These are phyloP conservation scores for Globisporangium lucens DNA, from an alignment of 352 stramenopile genomes.

Conservation along the genomic window DNA sequence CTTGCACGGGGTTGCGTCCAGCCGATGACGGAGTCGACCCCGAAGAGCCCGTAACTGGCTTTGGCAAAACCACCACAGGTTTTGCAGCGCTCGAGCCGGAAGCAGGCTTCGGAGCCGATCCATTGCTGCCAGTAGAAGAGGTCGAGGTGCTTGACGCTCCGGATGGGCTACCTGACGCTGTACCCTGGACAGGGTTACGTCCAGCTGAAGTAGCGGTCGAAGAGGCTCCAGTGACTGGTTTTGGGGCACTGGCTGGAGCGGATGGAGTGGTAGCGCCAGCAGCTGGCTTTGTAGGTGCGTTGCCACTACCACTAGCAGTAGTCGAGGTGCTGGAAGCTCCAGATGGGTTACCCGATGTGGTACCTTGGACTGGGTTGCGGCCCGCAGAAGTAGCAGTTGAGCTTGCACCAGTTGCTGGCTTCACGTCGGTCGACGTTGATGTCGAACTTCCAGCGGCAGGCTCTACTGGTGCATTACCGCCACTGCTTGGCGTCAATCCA, in stretches of 20 bases:
- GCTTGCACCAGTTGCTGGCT: background rate
- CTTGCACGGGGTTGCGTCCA: background rate
- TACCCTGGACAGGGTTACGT: background rate
- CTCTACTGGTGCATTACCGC: background rate
- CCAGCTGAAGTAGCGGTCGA: background rate
- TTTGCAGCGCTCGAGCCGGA: background rate
- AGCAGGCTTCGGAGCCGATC: background rate
- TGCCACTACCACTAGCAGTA: background rate
- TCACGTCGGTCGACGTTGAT: background rate
- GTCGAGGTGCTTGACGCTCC: background rate
- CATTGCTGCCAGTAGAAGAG: background rate
- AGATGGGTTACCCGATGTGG: background rate
- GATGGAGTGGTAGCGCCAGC: background rate
- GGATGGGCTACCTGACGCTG: background rate
- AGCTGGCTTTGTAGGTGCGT: background rate
- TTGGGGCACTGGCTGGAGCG: background rate
- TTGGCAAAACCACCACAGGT: background rate
- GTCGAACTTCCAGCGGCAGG: background rate
- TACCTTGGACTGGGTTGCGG: background rate
- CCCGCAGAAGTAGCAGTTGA: background rate
- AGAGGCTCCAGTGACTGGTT: background rate
- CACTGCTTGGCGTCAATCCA: background rate
- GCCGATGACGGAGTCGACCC: background rate
- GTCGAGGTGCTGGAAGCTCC: constrained; percentile 1
- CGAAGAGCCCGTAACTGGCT: background rate